These are phyloP conservation scores for Candida sp. DNA, from an alignment of 1,139 yeast genomes.

Conservation along the genomic window DNA sequence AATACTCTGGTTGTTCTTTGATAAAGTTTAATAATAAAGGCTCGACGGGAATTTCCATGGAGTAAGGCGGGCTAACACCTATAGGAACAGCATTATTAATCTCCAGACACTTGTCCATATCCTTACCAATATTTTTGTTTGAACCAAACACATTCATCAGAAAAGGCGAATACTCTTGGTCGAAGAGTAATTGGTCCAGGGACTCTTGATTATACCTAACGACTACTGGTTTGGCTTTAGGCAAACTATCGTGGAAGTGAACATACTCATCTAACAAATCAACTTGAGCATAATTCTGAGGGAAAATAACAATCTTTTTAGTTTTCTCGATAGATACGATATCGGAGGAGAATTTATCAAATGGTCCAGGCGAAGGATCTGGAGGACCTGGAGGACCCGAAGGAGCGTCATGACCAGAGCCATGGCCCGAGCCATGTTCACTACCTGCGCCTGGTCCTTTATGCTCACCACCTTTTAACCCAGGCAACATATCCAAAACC, in stretches of 20 bases:
- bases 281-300: conserved; percentile 4
- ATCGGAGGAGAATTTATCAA: too few species aligned
- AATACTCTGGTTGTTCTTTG: conserved; percentile 7
- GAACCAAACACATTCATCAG: conserved; percentile 8
- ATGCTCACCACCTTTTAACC: too few species aligned
- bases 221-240: neutral
- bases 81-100: conserved; percentile 7
- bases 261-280: neutral
- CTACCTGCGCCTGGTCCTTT: too few species aligned
- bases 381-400: too few species aligned
- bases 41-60: conserved; percentile 4
- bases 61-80: conserved; percentile 8
- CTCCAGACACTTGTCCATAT: conserved; percentile 7
- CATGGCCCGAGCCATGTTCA: too few species aligned
- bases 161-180: neutral
- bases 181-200: neutral
- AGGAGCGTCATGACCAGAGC: too few species aligned
- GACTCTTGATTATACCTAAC: neutral
- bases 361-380: too few species aligned
- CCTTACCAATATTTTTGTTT: conserved; percentile 6
- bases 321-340: neutral
- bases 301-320: conserved; percentile 6
- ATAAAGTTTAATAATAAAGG: neutral
- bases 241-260: conserved; percentile 5
- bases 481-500: neutral